Evolutionary conservation across 257 asterid genomes (phyloP), one percentile per base, ranked within the genome.

Genomic region (Nicotiana tabacum): DNA sequence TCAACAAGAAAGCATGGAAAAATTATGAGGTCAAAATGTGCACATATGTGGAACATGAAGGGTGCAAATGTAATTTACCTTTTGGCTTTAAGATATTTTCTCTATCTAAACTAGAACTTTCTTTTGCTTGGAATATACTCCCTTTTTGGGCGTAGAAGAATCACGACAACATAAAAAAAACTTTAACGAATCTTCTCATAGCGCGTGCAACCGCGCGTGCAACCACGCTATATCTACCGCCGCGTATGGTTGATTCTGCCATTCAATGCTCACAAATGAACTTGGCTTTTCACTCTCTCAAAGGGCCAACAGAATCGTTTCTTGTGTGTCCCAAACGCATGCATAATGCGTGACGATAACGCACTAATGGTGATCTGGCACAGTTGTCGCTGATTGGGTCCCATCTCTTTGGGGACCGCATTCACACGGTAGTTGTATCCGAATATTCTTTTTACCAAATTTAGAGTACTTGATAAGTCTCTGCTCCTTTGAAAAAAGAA

Each of bases 71-170:
- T 24, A 70, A 70, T 70, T 70, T 70, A 39, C 0, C 35, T 33
- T 21, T 33, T 18, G 4, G 29, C 6, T 18, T 2, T n/a, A 58
- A 55, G 65, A 58, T 58, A 18, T 43, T 24, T 66, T 46, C 74
- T 29, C 76, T 33, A 10, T 57, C 72, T 80, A 12, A 3, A 58
- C 66, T 48, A 48, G 80, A 74, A 48, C 80, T 74, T 74, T 74
- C 80, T 74, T 48, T 74, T 74, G 79, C 79, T 74, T 48, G 62
- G 80, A 74, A 74, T 74, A 74, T 74, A 48, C 80, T 48, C 80
- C 61, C 1, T 48, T 24, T 9, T 74, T 74, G 24, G 62, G 24
- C 16, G 15, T 4, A 6, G 39, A 74, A 74, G 18, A 74, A 74
- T 74, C 39, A 24, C 62, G 80, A 74, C 80, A 74, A 74, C 39